These are phyloP conservation scores for Globisporangium heterothallicum DNA, from an alignment of 352 stramenopile genomes.

Conservation along the genomic window DNA sequence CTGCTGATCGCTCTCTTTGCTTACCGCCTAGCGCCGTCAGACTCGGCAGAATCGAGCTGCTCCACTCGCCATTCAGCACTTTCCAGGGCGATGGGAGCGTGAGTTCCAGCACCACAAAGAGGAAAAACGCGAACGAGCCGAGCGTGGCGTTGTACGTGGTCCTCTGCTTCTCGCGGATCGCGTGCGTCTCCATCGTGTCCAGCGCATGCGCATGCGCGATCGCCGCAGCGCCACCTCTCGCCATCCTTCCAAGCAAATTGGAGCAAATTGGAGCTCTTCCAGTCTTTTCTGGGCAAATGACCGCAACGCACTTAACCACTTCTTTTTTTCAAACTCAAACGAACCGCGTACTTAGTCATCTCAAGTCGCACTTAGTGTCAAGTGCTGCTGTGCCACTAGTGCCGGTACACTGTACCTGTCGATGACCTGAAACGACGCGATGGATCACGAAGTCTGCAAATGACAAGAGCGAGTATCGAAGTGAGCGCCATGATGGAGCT, in stretches of 20 bases:
- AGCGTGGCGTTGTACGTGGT: constrained; percentile 59
- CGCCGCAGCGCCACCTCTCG: background rate
- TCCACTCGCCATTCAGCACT: constrained; percentile 76
- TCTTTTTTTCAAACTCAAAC: too few species aligned
- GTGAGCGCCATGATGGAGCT: too few species aligned
- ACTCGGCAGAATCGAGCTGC: constrained; percentile 38
- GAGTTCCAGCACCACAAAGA: constrained; percentile 36
- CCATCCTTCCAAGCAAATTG: background rate
- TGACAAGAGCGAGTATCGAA: too few species aligned
- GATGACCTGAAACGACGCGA: background rate
- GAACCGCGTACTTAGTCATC: too few species aligned
- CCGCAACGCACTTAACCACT: background rate
- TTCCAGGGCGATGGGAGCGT: constrained; percentile 59
- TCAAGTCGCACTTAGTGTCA: too few species aligned
- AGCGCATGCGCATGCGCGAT: constrained; percentile 26
- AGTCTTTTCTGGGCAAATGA: background rate
- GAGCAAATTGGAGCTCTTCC: background rate
- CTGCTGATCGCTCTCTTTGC: background rate
- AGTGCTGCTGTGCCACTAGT: too few species aligned
- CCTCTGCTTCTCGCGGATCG: constrained; percentile 58
- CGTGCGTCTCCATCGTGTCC: constrained; percentile 49
- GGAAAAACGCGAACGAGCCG: constrained; percentile 34
- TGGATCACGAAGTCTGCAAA: background rate
- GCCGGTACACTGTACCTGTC: background rate
- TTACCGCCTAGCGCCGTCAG: constrained; percentile 47